A percentile compares a stretch with the other conserved stretches of the same genome.
phyloP scores from a whole-genome alignment of 768 basidiomycete genomes.

The Boletus speciosus region DNA sequence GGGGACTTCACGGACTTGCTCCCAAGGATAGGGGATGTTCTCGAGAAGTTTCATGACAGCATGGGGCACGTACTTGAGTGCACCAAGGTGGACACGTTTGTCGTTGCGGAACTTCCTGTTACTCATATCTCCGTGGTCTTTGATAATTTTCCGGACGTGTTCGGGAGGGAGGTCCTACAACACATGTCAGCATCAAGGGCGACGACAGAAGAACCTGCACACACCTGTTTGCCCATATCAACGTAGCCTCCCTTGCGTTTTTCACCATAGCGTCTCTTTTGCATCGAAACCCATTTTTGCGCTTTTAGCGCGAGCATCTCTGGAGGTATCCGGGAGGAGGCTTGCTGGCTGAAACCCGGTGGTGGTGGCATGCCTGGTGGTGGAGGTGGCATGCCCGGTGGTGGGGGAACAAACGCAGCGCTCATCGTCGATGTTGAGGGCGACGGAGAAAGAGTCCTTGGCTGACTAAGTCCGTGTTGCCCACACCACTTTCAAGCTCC shows the following conservation, averaged over 20 bases:
- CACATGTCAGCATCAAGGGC: conserved; percentile 7
- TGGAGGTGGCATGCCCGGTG: conserved; percentile 41
- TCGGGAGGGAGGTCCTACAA: conserved; percentile 89
- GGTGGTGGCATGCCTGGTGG: conserved; percentile 43
- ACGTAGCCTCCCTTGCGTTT: conserved; percentile 86
- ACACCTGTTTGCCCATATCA: conserved; percentile 90
- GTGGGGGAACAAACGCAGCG: conserved; percentile 33
- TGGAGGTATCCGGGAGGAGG: conserved; percentile 45
- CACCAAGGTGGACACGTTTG: conserved; percentile 98
- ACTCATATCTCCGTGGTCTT: conserved; percentile 99
- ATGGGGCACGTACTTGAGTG: conserved; percentile 97
- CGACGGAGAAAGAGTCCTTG: conserved; percentile 18
- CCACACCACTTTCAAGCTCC: conserved; percentile 19
- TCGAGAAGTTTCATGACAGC: conserved; percentile 99
- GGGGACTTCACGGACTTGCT: conserved; percentile 98
- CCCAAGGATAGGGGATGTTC: conserved; percentile 97
- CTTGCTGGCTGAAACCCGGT: conserved; percentile 30
- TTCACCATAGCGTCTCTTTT: conserved; percentile 88
- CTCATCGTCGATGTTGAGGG: conserved; percentile 35
- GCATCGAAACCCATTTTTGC: conserved; percentile 95
- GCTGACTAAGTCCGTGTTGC: conserved; percentile 23
- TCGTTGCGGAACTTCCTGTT: conserved; percentile 99
- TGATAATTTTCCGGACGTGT: conserved; percentile 98
- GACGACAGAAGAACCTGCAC: conserved; percentile 16
- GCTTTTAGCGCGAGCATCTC: conserved; percentile 87